These are phyloP conservation scores for Sugiyamaella lignohabitans DNA, from an alignment of 805 yeast species.

Conservation along the genomic window DNA sequence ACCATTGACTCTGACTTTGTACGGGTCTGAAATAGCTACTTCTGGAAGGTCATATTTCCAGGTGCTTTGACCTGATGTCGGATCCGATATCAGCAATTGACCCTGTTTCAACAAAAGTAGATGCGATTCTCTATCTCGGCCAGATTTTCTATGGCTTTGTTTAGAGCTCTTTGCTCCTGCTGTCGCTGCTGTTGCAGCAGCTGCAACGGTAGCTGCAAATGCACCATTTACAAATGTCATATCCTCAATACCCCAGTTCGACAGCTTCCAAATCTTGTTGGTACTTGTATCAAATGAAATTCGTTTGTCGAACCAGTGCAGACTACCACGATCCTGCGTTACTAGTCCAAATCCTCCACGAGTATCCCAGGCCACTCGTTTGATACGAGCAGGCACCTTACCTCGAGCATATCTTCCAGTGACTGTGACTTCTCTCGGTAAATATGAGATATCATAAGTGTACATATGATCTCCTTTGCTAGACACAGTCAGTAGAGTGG, in stretches of 20 bases:
- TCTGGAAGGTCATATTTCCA: slow-evolving; percentile 40
- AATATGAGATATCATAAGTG: slow-evolving; percentile 55
- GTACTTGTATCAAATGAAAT: slow-evolving; percentile 16
- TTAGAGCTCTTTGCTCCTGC: neutral
- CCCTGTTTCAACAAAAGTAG: slow-evolving; percentile 9
- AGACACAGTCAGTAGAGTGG: slow-evolving; percentile 48
- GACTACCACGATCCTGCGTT: slow-evolving; percentile 49
- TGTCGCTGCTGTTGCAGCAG: too few relatives aligned
- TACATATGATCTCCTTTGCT: slow-evolving; percentile 56
- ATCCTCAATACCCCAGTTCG: slow-evolving; percentile 20
- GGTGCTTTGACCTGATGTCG: slow-evolving; percentile 20
- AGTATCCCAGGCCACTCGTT: slow-evolving; percentile 48
- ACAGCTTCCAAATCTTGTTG: slow-evolving; percentile 22
- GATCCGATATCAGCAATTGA: slow-evolving; percentile 16
- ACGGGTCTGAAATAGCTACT: slow-evolving; percentile 12
- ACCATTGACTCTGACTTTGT: neutral
- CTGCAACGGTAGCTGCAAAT: too few relatives aligned
- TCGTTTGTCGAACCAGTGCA: slow-evolving; percentile 50
- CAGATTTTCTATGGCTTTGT: neutral
- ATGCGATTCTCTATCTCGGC: neutral
- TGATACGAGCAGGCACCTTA: slow-evolving; percentile 50
- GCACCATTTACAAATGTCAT: slow-evolving; percentile 4
- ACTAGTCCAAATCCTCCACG: slow-evolving; percentile 45
- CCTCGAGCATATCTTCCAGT: slow-evolving; percentile 58
- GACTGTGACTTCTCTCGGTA: slow-evolving; percentile 45